These are phyloP conservation scores for Boletellus ananas DNA, from an alignment of 768 basidiomycete genomes.

Conservation along the genomic window DNA sequence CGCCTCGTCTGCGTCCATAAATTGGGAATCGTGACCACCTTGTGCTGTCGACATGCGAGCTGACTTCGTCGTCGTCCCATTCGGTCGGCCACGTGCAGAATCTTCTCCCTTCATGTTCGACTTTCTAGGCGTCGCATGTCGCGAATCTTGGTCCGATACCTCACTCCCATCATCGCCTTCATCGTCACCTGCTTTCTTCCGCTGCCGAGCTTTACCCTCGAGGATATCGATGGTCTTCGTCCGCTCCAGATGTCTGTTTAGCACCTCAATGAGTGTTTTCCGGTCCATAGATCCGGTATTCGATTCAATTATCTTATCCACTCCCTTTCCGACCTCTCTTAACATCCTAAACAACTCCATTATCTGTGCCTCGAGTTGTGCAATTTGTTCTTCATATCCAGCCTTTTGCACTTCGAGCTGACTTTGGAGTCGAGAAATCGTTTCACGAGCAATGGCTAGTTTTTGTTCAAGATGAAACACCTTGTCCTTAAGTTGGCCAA, in stretches of 20 bases:
- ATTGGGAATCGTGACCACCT: conserved; percentile 68
- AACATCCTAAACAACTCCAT: conserved; percentile 94
- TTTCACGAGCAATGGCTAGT: conserved; percentile 73
- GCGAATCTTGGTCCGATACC: conserved; percentile 46
- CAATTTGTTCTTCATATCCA: conserved; percentile 81
- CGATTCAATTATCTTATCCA: conserved; percentile 69
- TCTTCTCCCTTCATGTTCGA: conserved; percentile 40
- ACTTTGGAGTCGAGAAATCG: conserved; percentile 67
- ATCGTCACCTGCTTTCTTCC: conserved; percentile 27
- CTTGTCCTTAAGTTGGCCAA: conserved; percentile 75
- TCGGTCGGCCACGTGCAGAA: conserved; percentile 30
- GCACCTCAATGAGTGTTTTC: conserved; percentile 70
- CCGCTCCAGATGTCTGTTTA: conserved; percentile 81
- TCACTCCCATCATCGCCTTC: conserved; percentile 35
- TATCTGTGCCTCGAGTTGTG: conserved; percentile 87
- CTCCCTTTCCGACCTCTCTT: conserved; percentile 73
- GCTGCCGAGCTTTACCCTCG: conserved; percentile 58
- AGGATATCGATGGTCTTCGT: conserved; percentile 81
- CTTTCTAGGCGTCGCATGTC: conserved; percentile 57
- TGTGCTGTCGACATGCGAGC: conserved; percentile 40
- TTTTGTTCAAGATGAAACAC: conserved; percentile 71
- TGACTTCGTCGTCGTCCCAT: conserved; percentile 21
- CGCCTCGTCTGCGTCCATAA: conserved; percentile 86
- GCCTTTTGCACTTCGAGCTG: conserved; percentile 74
- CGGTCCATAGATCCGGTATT: conserved; percentile 66